These are phyloP conservation scores for Globisporangium alternatum DNA, from an alignment of 352 stramenopile genomes.

Conservation along the genomic window DNA sequence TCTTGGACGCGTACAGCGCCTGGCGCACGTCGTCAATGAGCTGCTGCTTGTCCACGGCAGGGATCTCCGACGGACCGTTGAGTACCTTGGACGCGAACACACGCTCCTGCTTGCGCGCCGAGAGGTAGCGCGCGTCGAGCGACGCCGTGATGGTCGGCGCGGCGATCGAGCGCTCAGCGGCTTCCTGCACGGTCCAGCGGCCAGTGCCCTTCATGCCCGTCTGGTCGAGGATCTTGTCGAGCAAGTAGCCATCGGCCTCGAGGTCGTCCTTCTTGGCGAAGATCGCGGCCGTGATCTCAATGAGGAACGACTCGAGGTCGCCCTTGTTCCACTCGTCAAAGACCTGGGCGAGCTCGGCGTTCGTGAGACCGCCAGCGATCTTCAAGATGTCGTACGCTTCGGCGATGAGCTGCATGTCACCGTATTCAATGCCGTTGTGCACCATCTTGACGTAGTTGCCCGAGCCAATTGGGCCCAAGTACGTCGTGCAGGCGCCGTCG, in stretches of 20 bases:
- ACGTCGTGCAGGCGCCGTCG: slow-evolving; percentile 95
- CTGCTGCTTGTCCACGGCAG: slow-evolving; percentile 91
- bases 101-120: slow-evolving; percentile 94
- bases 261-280: slow-evolving; percentile 97
- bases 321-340: slow-evolving; percentile 98
- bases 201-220: slow-evolving; percentile 99
- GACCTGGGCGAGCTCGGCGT: slow-evolving; percentile 89
- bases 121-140: slow-evolving; percentile 96
- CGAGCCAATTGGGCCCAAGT: slow-evolving; percentile 93
- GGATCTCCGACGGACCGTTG: slow-evolving; percentile 92
- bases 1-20: slow-evolving; percentile 98
- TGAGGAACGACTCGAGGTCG: slow-evolving; percentile 96
- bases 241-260: slow-evolving; percentile 74
- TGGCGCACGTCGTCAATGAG: slow-evolving; percentile 96
- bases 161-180: slow-evolving; percentile 94
- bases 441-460: slow-evolving; percentile 99
- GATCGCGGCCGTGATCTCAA: slow-evolving; percentile 99
- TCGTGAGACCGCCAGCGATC: slow-evolving; percentile 87
- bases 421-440: slow-evolving; percentile 99
- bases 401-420: slow-evolving; percentile 99
- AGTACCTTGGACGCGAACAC: slow-evolving; percentile 92
- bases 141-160: slow-evolving; percentile 97
- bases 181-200: slow-evolving; percentile 95
- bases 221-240: slow-evolving; percentile 98
- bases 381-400: slow-evolving; percentile 99